Conservation (phyloP, 768 basidiomycete genomes). For the Porpolomopsis calyptriformis region DNA sequence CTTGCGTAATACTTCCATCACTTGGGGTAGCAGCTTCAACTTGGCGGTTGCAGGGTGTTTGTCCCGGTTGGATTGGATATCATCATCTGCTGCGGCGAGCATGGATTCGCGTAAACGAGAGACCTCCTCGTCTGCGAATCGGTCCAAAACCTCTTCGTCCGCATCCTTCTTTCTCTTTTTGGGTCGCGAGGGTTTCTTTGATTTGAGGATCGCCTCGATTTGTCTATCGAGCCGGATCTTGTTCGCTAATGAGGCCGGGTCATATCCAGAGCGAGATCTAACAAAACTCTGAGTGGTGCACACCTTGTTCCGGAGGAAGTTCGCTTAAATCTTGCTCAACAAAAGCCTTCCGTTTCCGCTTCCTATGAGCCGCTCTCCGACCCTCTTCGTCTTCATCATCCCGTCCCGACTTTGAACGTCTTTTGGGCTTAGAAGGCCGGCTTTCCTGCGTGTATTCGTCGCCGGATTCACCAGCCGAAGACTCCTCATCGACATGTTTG, state of each 20-base stretch:
- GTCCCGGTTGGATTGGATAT: slow-evolving; percentile 67
- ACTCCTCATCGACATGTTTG: slow-evolving; percentile 37
- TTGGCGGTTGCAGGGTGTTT: slow-evolving; percentile 79
- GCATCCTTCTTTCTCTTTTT: slow-evolving; percentile 63
- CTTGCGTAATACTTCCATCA: slow-evolving; percentile 91
- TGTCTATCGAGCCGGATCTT: slow-evolving; percentile 72
- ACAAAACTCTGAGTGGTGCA: slow-evolving; percentile 11
- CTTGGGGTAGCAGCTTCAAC: slow-evolving; percentile 74
- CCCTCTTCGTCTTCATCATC: slow-evolving; percentile 21
- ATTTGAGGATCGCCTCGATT: slow-evolving; percentile 79
- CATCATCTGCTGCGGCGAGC: slow-evolving; percentile 77
- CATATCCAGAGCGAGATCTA: not conserved
- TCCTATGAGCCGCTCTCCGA: slow-evolving; percentile 26
- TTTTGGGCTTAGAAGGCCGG: slow-evolving; percentile 25
- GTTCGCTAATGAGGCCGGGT: slow-evolving; percentile 38
- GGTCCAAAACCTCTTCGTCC: slow-evolving; percentile 77
- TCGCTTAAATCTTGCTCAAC: slow-evolving; percentile 59
- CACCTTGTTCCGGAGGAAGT: slow-evolving; percentile 72
- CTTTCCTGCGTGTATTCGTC: slow-evolving; percentile 40
- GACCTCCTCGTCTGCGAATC: slow-evolving; percentile 84
- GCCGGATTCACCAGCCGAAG: slow-evolving; percentile 36
- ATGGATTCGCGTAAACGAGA: slow-evolving; percentile 81
- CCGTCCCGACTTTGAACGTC: slow-evolving; percentile 17
- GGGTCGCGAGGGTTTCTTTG: slow-evolving; percentile 55
- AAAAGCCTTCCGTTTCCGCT: slow-evolving; percentile 49